Base-by-base conservation (phyloP, 129 eudicot genomes). In the Artemisia tridentata region DNA sequence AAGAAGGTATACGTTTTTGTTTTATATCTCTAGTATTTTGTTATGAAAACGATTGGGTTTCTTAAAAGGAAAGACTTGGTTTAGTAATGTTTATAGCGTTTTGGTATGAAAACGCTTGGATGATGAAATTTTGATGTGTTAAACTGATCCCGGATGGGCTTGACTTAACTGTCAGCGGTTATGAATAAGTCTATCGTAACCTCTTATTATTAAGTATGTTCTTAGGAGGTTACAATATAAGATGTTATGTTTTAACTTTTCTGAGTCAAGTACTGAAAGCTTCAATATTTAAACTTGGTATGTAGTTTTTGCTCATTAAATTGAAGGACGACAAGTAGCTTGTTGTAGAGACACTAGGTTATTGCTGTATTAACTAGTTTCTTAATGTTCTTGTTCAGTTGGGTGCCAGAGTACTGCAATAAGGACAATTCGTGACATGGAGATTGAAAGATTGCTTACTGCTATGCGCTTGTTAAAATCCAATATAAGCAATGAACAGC, bases 381-480 rank as follows among this genome's bases (percentile, higher is more conserved):
- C 21, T 21, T 7, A 38, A 34, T 57, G 54, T 0, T 73, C 57
- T 78, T 31, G 23, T 75, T 64, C 79, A 89, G 92, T 87, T 73
- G 88, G 85, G 68, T 87, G 90, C 11, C 95, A 87, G 72, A 68
- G 51, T 78, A 81, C 89, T 76, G 87, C 87, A 48, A 83, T 88
- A 64, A 81, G 91, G 76, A 79, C 88, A 4, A 82, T 92, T 60
- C 78, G 95, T 27, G 95, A 92, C 63, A 77, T 83, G 72, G 91
- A 88, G 63, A 80, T 75, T 65, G 91, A 86, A 52, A 84, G 80
- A 55, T 65, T 88, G 31, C 75, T 71, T n/a, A 88, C 91, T 77
- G 80, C 84, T 41, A 25, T 86, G 53, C 91, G 78, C n/a, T 65
- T 92, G 65, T 75, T 92, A 10, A 77, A 85, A 25, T 82, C 91